phyloP scores from a whole-genome alignment of 768 basidiomycete genomes.

The Russula sp. region DNA sequence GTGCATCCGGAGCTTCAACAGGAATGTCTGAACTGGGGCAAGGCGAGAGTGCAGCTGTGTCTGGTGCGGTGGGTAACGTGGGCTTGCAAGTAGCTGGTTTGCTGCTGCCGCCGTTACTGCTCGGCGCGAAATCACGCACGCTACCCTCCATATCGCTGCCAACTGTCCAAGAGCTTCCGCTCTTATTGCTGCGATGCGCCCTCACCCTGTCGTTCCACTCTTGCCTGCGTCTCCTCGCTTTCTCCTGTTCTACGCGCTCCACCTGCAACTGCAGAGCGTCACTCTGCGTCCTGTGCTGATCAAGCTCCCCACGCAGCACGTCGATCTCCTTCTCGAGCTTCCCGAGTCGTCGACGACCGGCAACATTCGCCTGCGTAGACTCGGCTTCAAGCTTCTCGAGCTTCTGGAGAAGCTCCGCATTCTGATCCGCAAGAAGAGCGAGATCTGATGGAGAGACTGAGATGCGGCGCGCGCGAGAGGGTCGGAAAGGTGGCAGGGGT shows the following conservation, averaged over 20 bases:
- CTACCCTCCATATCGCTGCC: constrained; percentile 34
- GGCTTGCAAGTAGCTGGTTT: constrained; percentile 1
- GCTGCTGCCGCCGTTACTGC: constrained; percentile 42
- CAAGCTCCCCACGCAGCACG: constrained; percentile 68
- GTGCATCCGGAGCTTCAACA: constrained; percentile 18
- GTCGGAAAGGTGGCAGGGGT: constrained; percentile 25
- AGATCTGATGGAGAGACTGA: constrained; percentile 69
- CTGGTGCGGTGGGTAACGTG: constrained; percentile 5
- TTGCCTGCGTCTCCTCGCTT: constrained; percentile 39
- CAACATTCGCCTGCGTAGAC: constrained; percentile 59
- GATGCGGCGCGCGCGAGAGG: constrained; percentile 46
- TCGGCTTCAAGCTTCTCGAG: constrained; percentile 75
- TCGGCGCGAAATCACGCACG: constrained; percentile 61
- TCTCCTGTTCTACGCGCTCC: constrained; percentile 40
- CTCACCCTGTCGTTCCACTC: constrained; percentile 51
- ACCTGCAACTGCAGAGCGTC: constrained; percentile 70
- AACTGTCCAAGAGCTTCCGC: constrained; percentile 32
- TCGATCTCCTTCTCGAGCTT: constrained; percentile 80
- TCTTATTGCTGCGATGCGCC: constrained; percentile 44
- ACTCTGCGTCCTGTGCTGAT: constrained; percentile 67
- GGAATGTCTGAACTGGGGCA: neutral
- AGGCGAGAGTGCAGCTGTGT: neutral
- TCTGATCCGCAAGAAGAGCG: constrained; percentile 73
- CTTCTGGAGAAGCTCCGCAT: constrained; percentile 72
- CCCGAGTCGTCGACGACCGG: constrained; percentile 65